Evolutionary conservation across 192 early-diverging fungal genomes (phyloP).

Genomic region (Backusella australiensis): DNA sequence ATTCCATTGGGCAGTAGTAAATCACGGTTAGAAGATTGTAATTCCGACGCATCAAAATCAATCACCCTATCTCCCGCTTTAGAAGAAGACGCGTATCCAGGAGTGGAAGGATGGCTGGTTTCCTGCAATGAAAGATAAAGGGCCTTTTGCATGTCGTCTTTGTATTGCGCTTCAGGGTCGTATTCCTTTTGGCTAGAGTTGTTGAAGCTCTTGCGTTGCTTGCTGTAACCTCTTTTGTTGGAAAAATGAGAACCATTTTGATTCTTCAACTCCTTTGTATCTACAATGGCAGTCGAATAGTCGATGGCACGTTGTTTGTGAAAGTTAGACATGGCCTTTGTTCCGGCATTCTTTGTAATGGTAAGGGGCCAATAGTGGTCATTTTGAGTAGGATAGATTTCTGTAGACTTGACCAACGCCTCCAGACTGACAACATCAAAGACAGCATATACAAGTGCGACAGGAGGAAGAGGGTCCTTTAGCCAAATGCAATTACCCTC

Average conservation of each 20-base stretch:
- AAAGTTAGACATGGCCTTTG: not conserved
- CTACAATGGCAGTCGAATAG: not conserved
- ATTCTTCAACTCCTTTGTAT: not conserved
- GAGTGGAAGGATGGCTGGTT: not conserved
- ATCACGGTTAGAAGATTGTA: not conserved
- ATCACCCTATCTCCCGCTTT: not conserved
- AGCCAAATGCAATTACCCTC: slow-evolving; percentile 29
- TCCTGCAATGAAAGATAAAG: not conserved
- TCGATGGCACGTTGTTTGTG: not conserved
- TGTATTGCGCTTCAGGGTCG: not conserved
- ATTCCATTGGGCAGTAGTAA: not conserved
- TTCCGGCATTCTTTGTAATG: not conserved
- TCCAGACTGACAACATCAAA: slow-evolving; percentile 33
- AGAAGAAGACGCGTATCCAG: not conserved
- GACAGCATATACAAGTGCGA: slow-evolving; percentile 31
- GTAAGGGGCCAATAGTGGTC: slow-evolving; percentile 13
- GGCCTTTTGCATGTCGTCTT: not conserved
- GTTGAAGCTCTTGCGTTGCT: not conserved
- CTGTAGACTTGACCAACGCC: slow-evolving; percentile 13
- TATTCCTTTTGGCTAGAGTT: not conserved
- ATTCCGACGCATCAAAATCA: not conserved
- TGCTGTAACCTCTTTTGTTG: not conserved
- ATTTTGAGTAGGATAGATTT: not conserved
- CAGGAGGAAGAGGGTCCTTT: slow-evolving; percentile 20
- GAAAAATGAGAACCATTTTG: not conserved